Base-by-base conservation (phyloP, 805 yeast genomes). In the Barnettozyma sp. region DNA sequence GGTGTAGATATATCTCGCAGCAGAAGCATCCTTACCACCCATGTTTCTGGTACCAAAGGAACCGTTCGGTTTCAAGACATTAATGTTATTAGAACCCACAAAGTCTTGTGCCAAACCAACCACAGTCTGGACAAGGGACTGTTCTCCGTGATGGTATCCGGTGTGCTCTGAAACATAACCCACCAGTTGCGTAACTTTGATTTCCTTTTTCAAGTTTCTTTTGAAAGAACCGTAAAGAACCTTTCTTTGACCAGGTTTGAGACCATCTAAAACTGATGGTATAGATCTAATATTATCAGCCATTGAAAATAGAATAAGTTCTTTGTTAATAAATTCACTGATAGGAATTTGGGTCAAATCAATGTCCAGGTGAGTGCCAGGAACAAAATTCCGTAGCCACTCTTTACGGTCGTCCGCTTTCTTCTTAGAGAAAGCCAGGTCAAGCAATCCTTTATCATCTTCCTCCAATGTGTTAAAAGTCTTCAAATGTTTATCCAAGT, bases 11-110 rank as follows among this genome's bases (percentile, higher is more conserved):
- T 92, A 92, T 73, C 98, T 88, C 30, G 96, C 80, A 19, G 97
- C 97, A n/a, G 97, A 83, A 12, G 88, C 92, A 66, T 92, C 98
- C 58, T 92, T 92, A 66, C 98, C 98, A 60, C 98, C 98, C 18
- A 85, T 71, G 18, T 92, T 88, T 62, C 98, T 77, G 1, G 96
- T 79, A 71, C 98, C 98, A 56, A 92, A 92, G 22, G 86, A 80
- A 69, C 98, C 98, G 56, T 82, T 83, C 31, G 98, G 98, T 55
- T 76, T 71, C 50, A 92, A 65, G 35, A 86, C 53, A 57, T 92
- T 82, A 48, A 92, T 62, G 53, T 92, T 92, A 54, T 92, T 92
- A 7, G 95, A 70, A 9, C 98, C 98, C 33, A 90, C 81, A 54
- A 84, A 92, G 58, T 86, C 87, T 58, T 92, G 98, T 1, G 98